A percentile compares a stretch with the other conserved stretches of the same genome.
phyloP scores from a whole-genome alignment of 331 rosid species.

The Spiraea crenata region DNA sequence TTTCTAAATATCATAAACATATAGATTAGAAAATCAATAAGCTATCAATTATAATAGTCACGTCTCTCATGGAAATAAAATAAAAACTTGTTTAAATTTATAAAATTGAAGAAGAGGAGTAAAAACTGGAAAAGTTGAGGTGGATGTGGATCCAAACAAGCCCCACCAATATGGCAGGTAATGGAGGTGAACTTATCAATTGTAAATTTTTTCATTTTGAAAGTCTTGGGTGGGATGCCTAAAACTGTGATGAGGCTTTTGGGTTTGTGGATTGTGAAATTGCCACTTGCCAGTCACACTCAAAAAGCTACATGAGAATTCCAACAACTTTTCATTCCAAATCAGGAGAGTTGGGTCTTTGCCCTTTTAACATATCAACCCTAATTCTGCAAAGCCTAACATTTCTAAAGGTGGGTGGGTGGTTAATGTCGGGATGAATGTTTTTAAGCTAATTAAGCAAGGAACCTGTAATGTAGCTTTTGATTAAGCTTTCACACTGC shows the following conservation, averaged over 20 bases:
- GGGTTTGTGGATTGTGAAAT: background rate
- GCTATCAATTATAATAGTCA: no score
- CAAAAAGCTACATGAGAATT: background rate
- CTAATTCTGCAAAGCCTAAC: background rate
- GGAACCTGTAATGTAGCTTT: background rate
- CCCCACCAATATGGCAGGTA: conserved; percentile 26
- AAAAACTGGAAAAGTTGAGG: background rate
- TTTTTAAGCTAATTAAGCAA: no score
- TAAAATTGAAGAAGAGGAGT: no score
- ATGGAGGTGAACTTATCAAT: background rate
- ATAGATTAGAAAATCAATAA: background rate
- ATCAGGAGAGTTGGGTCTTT: background rate
- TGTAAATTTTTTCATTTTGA: background rate
- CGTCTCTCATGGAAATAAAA: no score
- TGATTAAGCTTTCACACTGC: no score
- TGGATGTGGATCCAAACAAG: conserved; percentile 23
- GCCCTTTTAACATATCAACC: background rate
- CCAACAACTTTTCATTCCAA: background rate
- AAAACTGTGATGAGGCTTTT: conserved; percentile 9
- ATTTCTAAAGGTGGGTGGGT: background rate
- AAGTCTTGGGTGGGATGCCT: conserved; percentile 14
- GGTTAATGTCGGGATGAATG: background rate
- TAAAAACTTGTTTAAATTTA: background rate
- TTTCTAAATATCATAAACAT: background rate
- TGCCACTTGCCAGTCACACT: background rate